Conservation (phyloP, 371 early-diverging fungal genomes). For the Haplosporangium sp. region DNA sequence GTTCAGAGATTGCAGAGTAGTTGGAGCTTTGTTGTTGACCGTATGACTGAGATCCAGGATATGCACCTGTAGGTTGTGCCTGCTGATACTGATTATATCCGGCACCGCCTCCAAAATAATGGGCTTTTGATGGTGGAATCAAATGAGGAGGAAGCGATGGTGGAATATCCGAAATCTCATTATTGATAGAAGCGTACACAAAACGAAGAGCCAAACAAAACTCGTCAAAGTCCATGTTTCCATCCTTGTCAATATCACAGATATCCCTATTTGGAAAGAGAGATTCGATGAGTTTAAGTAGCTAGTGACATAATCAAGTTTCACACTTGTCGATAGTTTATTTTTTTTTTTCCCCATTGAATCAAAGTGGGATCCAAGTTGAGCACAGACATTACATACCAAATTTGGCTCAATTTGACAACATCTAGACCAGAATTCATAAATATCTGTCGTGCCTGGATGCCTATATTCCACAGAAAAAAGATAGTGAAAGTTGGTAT, state of each 20-base stretch:
- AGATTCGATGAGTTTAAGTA: not conserved
- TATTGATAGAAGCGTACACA: conserved; percentile 75
- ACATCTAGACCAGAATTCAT: conserved; percentile 78
- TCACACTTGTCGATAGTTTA: not conserved
- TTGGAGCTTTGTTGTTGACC: conserved; percentile 23
- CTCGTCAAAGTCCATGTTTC: conserved; percentile 89
- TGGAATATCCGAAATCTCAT: conserved; percentile 70
- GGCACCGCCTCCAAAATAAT: conserved; percentile 58
- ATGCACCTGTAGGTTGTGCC: conserved; percentile 58
- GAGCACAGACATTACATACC: conserved; percentile 59
- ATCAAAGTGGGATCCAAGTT: not conserved
- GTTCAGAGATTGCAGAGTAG: conserved; percentile 46
- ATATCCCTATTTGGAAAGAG: conserved; percentile 69
- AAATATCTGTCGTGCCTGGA: conserved; percentile 74
- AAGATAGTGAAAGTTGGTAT: not conserved
- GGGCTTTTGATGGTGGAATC: conserved; percentile 64
- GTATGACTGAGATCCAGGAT: conserved; percentile 34
- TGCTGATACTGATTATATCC: conserved; percentile 47
- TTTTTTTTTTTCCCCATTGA: not conserved
- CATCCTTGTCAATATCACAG: conserved; percentile 91
- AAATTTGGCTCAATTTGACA: conserved; percentile 77
- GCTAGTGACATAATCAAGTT: too few relatives aligned
- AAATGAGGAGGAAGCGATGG: conserved; percentile 64
- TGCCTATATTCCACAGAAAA: conserved; percentile 56
- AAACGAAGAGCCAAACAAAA: conserved; percentile 89